Evolutionary conservation across 176 grass and related monocot genomes (phyloP).

Genomic region (Paspalum notatum): DNA sequence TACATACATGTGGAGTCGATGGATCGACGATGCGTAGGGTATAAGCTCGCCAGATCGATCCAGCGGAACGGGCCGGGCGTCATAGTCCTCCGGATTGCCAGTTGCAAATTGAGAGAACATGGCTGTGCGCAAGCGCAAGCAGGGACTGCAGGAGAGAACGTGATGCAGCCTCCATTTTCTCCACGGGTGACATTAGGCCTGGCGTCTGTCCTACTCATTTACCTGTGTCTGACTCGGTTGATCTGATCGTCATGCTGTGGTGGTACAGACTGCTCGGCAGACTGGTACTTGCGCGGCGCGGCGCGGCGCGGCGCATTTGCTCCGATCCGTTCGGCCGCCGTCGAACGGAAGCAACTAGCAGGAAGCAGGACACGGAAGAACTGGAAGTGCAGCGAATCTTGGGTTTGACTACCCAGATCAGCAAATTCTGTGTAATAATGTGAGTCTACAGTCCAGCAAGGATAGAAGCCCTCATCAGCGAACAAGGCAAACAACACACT

Average conservation of each 20-base stretch:
- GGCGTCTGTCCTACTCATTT: background rate
- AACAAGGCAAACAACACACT: no score
- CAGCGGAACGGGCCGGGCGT: background rate
- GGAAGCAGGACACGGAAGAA: background rate
- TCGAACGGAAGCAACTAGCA: background rate
- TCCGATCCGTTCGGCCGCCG: background rate
- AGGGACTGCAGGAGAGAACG: slow-evolving; percentile 27
- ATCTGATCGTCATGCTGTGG: background rate
- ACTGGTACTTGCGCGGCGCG: background rate
- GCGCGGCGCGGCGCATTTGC: background rate
- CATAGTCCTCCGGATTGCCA: background rate
- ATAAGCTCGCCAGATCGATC: no score
- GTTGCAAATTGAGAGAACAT: slow-evolving; percentile 13
- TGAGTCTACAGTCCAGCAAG: no score
- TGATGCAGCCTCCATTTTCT: slow-evolving; percentile 21
- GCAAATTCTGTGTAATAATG: no score
- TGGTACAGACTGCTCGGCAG: background rate
- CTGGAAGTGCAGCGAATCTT: background rate
- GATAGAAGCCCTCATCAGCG: no score
- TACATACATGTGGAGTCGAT: background rate
- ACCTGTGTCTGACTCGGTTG: background rate
- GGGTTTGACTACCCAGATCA: background rate
- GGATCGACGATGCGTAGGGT: background rate
- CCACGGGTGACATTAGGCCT: background rate
- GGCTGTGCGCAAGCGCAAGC: slow-evolving; percentile 18